phyloP scores from a whole-genome alignment of 129 eudicot genomes.

The Escallonia rubra region DNA sequence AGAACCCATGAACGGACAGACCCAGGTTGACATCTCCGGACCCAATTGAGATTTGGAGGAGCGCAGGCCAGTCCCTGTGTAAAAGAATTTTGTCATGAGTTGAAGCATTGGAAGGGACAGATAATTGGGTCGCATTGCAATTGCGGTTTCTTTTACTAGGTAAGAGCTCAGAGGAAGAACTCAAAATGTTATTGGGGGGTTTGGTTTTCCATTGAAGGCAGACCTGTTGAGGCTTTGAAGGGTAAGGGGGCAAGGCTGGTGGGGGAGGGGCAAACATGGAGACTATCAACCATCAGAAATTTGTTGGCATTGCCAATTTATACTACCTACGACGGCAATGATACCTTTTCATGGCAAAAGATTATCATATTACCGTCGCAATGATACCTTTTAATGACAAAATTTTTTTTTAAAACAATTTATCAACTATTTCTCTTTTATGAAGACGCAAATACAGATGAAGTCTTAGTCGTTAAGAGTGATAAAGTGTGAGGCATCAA shows the following conservation, averaged over 20 bases:
- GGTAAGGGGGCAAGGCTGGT: neutral
- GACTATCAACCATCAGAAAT: too few relatives aligned
- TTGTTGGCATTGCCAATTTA: too few relatives aligned
- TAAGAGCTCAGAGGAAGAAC: neutral
- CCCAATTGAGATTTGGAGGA: constrained; percentile 6
- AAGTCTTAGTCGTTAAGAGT: too few relatives aligned
- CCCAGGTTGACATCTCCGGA: neutral
- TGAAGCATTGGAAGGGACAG: neutral
- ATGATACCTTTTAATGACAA: too few relatives aligned
- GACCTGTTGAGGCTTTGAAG: neutral
- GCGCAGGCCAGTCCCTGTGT: constrained; percentile 7
- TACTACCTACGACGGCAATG: too few relatives aligned
- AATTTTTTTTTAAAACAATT: too few relatives aligned
- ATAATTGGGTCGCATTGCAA: neutral
- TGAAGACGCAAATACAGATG: too few relatives aligned
- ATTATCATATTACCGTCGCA: too few relatives aligned
- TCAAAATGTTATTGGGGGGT: neutral
- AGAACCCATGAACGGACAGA: constrained; percentile 8
- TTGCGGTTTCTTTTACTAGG: neutral
- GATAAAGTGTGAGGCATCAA: too few relatives aligned
- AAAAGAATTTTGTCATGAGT: neutral
- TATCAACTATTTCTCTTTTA: too few relatives aligned
- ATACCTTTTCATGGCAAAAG: too few relatives aligned
- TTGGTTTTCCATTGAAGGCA: neutral
- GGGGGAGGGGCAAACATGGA: neutral